phyloP scores from a whole-genome alignment of 2,329 filamentous ascomycete species.

The Geosmithia putterillii region DNA sequence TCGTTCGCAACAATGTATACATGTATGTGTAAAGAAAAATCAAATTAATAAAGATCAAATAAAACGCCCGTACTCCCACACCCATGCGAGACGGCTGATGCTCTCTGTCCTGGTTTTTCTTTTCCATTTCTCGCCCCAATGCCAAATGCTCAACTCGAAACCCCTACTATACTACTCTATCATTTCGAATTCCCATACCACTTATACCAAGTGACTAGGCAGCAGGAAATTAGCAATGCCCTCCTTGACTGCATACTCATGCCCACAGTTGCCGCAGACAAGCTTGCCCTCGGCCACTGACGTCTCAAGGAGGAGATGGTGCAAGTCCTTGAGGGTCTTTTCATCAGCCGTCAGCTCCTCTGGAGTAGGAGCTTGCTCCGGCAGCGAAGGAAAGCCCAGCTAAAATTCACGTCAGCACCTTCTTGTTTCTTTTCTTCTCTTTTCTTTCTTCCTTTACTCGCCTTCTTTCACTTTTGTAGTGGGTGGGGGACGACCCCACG shows the following conservation, averaged over 20 bases:
- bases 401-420: constrained; percentile 17
- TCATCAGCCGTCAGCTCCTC: constrained; percentile 54
- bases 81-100: too few relatives aligned
- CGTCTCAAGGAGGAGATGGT: constrained; percentile 77
- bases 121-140: neutral
- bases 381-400: constrained; percentile 69
- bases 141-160: too few relatives aligned
- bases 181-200: neutral
- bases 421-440: neutral
- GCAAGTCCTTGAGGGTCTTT: constrained; percentile 63
- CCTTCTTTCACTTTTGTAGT: neutral
- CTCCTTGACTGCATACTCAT: constrained; percentile 90
- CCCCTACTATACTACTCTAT: neutral
- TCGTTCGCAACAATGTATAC: neutral
- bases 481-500: neutral
- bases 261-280: constrained; percentile 81
- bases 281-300: constrained; percentile 80
- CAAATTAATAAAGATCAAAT: neutral
- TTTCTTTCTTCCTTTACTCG: neutral
- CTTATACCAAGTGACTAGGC: constrained; percentile 75
- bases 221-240: constrained; percentile 94
- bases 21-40: neutral
- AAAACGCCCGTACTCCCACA: constrained; percentile 1
- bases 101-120: neutral
- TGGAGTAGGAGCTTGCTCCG: constrained; percentile 47